Conservation (phyloP, 345 rosid species). For the Carallia brachiata region DNA sequence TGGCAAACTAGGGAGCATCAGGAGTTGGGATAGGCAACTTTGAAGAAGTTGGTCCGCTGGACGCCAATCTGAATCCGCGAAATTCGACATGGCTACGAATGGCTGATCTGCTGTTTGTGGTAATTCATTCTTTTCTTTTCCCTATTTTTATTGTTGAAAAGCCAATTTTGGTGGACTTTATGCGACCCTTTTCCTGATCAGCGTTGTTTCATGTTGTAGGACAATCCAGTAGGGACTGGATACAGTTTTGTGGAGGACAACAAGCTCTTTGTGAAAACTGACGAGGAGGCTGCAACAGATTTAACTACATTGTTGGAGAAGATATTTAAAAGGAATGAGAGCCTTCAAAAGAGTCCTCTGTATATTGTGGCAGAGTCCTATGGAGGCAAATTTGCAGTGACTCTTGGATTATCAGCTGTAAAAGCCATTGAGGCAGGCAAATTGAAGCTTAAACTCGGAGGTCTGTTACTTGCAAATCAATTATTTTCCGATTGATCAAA, state of each 20-base stretch:
- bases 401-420: slow-evolving; percentile 59
- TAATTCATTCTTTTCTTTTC: slow-evolving; percentile 3
- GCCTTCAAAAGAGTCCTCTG: slow-evolving; percentile 62
- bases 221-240: slow-evolving; percentile 82
- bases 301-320: slow-evolving; percentile 54
- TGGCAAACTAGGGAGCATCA: slow-evolving; percentile 54
- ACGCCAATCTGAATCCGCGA: slow-evolving; percentile 45
- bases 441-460: slow-evolving; percentile 71
- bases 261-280: slow-evolving; percentile 56
- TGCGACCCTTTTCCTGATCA: not conserved
- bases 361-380: slow-evolving; percentile 86
- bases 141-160: not conserved
- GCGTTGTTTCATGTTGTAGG: slow-evolving; percentile 31
- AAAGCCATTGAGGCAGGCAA: slow-evolving; percentile 59
- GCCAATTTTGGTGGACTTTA: not conserved
- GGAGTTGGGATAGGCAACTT: slow-evolving; percentile 72
- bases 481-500: no score
- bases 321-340: slow-evolving; percentile 43
- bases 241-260: slow-evolving; percentile 66
- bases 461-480: slow-evolving; percentile 25
- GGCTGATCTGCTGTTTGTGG: slow-evolving; percentile 75
- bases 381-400: slow-evolving; percentile 86
- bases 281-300: slow-evolving; percentile 83
- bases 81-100: slow-evolving; percentile 59
- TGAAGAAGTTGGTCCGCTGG: slow-evolving; percentile 62